Percentiles rank a stretch among this genome's conserved stretches.
These are phyloP conservation scores for Xylaria sp. DNA, from an alignment of 495 filamentous ascomycete genomes.

Conservation along the genomic window DNA sequence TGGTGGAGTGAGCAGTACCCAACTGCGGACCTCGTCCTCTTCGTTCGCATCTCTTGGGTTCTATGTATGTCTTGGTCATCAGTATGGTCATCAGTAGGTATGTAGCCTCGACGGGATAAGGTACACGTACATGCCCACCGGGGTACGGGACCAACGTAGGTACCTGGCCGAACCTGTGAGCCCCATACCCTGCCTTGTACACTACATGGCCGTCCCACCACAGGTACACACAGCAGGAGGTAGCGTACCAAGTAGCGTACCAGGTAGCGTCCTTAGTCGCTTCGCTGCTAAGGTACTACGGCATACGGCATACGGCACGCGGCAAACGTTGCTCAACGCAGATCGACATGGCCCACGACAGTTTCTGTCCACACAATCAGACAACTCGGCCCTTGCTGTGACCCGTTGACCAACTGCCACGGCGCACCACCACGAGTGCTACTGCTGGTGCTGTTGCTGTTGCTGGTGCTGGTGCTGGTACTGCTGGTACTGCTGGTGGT, in stretches of 20 bases:
- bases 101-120: not conserved
- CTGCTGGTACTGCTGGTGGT: no score
- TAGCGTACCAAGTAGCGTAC: no score
- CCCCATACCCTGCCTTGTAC: constrained; percentile 2
- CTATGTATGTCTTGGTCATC: not conserved
- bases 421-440: not conserved
- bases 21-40: constrained; percentile 22
- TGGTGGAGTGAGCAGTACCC: constrained; percentile 17
- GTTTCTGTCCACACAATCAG: constrained; percentile 24
- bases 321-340: constrained; percentile 26
- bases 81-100: no score
- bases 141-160: not conserved
- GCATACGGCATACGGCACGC: constrained; percentile 28
- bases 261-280: not conserved
- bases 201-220: not conserved
- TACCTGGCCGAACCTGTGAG: not conserved
- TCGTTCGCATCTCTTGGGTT: constrained; percentile 19
- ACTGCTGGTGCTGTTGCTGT: not conserved
- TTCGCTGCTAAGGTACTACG: not conserved
- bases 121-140: no score
- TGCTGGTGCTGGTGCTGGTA: no score
- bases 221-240: no score
- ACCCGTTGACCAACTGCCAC: constrained; percentile 15
- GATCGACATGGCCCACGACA: constrained; percentile 31
- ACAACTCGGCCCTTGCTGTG: constrained; percentile 6